Evolutionary conservation across 164 flowering plant genomes (phyloP), one percentile per base, ranked within the genome.

Genomic region (Piper longum): DNA sequence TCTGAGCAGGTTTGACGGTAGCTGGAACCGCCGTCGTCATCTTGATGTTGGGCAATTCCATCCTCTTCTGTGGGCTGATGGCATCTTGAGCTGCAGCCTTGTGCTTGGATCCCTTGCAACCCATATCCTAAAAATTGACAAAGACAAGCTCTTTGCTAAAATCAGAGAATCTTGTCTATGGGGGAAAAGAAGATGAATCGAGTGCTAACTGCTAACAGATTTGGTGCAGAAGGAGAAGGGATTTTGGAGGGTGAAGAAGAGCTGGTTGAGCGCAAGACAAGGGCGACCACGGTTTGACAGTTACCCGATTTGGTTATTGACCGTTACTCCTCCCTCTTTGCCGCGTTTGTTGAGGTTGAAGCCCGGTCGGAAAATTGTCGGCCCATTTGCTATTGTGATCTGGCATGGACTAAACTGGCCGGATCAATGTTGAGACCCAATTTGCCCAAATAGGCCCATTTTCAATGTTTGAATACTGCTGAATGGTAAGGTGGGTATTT

Each of bases 81-180:
- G 60, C 60, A 7, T 57, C 60, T 36, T 41, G 4, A 13, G 60
- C 26, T 9, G 60, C 60, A 18, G 60, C 26, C 11, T 18, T 57
- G 41, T 57, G 60, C 41, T 57, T 57, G 60, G 60, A 57, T 4
- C 60, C 60, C 36, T 36, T 57, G 60, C 60, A 57, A 41, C 60
- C 60, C 60, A 57, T 57, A 4, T 57, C 26, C 3, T 0, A 18
- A 57, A 57, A 18, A 19, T 19, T 18, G 18, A 57, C 4, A 4
- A 57, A 18, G 5, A 3, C 3, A 4, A 39, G 39, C 4, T 57
- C 13, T 18, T 57, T 19, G 41, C 3, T 4, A 16, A 3, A 16
- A 26, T 26, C 36, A 26, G 36, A 26, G 36, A 26, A 26, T 26
- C 36, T 26, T 26, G 36, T 26, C 36, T 0, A 26, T 26, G 36